A percentile compares a stretch with the other conserved stretches of the same genome.
Evolutionary conservation across 495 filamentous ascomycete genomes (phyloP).

Genomic region (Penicillium silybi): DNA sequence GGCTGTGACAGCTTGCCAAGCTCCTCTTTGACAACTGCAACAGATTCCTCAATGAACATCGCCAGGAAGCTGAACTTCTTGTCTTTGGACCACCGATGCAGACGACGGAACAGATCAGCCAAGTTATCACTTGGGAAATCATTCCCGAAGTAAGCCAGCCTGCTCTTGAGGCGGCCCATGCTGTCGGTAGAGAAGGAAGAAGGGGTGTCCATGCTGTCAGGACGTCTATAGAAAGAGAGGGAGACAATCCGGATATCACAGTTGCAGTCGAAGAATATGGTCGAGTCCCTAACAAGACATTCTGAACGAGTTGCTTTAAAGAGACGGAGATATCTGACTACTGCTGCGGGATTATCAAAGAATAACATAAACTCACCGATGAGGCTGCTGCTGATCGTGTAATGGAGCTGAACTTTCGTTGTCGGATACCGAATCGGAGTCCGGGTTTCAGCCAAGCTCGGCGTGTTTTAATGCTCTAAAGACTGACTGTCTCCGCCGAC

Average conservation of each 20-base stretch:
- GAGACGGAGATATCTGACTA: not conserved
- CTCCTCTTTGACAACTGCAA: slow-evolving; percentile 34
- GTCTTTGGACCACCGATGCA: slow-evolving; percentile 40
- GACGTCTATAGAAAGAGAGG: not conserved
- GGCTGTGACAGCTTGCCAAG: slow-evolving; percentile 20
- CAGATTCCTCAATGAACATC: slow-evolving; percentile 33
- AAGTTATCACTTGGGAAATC: slow-evolving; percentile 40
- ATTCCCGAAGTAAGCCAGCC: slow-evolving; percentile 40
- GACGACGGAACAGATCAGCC: slow-evolving; percentile 33
- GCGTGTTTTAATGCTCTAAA: not conserved
- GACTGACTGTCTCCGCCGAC: not conserved
- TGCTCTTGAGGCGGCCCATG: not conserved
- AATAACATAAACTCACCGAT: not conserved
- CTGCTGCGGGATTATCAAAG: not conserved
- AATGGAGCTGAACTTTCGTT: not conserved
- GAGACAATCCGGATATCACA: not conserved
- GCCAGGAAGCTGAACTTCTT: slow-evolving; percentile 27
- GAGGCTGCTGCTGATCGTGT: not conserved
- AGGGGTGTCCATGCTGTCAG: not conserved
- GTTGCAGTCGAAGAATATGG: not conserved
- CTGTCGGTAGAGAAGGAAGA: slow-evolving; percentile 1
- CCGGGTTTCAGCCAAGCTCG: not conserved
- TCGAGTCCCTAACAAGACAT: not conserved
- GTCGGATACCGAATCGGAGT: slow-evolving; percentile 1
- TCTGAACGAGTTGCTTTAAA: not conserved